Conservation (phyloP, 768 basidiomycete species). For the Mycena floridula region DNA sequence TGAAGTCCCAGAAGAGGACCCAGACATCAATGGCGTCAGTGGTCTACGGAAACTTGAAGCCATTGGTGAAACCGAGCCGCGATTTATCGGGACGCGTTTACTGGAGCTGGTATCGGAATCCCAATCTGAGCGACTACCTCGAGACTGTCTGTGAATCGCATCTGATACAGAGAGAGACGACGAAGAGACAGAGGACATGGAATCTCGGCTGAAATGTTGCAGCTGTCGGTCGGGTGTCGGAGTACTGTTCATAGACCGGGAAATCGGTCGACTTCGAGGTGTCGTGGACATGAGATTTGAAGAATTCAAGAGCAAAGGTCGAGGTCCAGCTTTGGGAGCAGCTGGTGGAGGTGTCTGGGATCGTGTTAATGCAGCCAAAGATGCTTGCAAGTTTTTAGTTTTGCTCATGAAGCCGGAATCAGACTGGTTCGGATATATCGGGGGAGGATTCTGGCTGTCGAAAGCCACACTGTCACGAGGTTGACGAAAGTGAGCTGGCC, state of each 20-base stretch:
- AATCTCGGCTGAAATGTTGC: conserved; percentile 28
- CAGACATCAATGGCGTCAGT: conserved; percentile 30
- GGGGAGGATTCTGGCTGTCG: conserved; percentile 19
- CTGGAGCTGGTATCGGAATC: conserved; percentile 54
- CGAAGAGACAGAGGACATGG: conserved; percentile 61
- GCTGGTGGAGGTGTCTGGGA: conserved; percentile 19
- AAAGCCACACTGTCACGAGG: conserved; percentile 51
- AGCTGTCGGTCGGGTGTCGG: conserved; percentile 20
- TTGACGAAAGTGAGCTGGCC: conserved; percentile 51
- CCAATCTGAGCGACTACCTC: conserved; percentile 38
- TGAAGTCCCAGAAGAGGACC: conserved; percentile 3
- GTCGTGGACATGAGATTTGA: conserved; percentile 35
- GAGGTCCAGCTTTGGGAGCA: conserved; percentile 47
- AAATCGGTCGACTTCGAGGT: conserved; percentile 14
- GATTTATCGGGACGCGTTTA: conserved; percentile 57
- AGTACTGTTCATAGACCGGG: conserved; percentile 29
- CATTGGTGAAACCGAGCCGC: conserved; percentile 68
- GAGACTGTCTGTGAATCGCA: conserved; percentile 25
- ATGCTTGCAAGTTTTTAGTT: conserved; percentile 33
- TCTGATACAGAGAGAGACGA: conserved; percentile 52
- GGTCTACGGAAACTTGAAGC: conserved; percentile 39
- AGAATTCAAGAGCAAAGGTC: conserved; percentile 61
- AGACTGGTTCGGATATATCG: conserved; percentile 2
- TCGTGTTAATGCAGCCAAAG: conserved; percentile 36
- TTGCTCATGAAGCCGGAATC: conserved; percentile 28